Evolutionary conservation across 2,329 filamentous ascomycete genomes (phyloP), one percentile per base, ranked within the genome.

Genomic region (Neonectria hederae): DNA sequence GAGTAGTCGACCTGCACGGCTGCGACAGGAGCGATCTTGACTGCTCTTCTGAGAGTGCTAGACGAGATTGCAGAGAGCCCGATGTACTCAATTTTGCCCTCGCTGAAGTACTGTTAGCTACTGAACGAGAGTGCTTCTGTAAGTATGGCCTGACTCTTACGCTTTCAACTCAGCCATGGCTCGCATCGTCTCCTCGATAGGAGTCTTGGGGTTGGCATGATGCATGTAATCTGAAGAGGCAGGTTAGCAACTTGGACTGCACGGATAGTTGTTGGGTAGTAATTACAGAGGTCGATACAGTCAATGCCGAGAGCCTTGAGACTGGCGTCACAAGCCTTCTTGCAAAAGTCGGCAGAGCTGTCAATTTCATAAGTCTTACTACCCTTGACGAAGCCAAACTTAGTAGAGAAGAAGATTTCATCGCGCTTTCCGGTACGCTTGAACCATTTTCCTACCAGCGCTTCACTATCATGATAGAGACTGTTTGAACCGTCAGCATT

Each of bases 1-100:
- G 77, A 82, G 74, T 86, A 87, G 71, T 88, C 85, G 35, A 87
- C 77, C 70, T 89, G 85, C 1, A 86, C 76, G 3, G 84, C 83
- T 3, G 81, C 74, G 59, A 88, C 79, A 14, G 80, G 83, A 51
- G 80, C 78, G n/a, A 88, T 74, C 38, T 81, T 81, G 68, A 77
- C 75, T 4, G 84, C 86, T 10, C 86, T 81, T 5, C 83, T 80
- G n/a, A 89, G 77, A 1, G 84, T 83, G 2, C 75, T 72, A 3
- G 82, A 79, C 21, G 76, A 79, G 59, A 81, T 75, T 66, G 86
- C 83, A 1, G 78, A 83, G 2, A 89, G 69, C 3, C 86, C 86
- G 5, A 89, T 77, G 70, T 86, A 76, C 53, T 81, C 82, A 71
- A 88, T 84, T 74, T 87, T 87, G 28, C 86, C 84, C 67, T 84